Evolutionary conservation across 1,139 yeast species (phyloP), one percentile per base, ranked within the genome.

Genomic region (Candida tetrigidarum): DNA sequence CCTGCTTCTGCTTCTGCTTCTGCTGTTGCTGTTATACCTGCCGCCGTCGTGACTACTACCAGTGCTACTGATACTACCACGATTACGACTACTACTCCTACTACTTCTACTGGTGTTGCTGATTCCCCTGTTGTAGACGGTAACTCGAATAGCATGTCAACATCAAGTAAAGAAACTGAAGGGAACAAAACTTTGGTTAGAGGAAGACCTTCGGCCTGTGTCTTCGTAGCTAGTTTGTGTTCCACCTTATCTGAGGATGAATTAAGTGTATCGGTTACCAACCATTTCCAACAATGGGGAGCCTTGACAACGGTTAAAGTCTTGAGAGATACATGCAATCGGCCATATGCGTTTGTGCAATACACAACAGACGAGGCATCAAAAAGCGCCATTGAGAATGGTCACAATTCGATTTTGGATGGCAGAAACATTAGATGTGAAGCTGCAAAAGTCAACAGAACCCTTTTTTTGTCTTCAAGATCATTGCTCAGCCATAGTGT

Each of bases 301-400:
- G 68, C 74, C 28, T 69, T 87, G 37, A 71, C 82, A 6, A 70
- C 86, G 15, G 96, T 89, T n/a, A 91, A 92, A 58, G 96, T 91
- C 3, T 76, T 91, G 50, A 74, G 97, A 44, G 97, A 92, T 66
- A 81, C 86, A 15, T 72, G 81, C 26, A 86, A 87, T 60, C 76
- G 97, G 35, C 98, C 98, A 0, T 92, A 92, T 63, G 97, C 97
- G 0, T 92, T 92, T 74, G 97, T 91, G 36, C 97, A 92, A 64
- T 90, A 86, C 61, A 71, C 81, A 11, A 81, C 71, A 45, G 96
- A 86, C 50, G 70, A 68, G 5, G 95, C 87, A 52, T 92, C 96
- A 8, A 74, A 76, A 45, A 61, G 53, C 4, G 98, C 97, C 1
- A 76, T 91, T 43, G 65, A 64, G 34, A 71, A 75, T 44, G 96